phyloP scores from a whole-genome alignment of 495 filamentous ascomycete genomes.

The Trichoderma gamsii region DNA sequence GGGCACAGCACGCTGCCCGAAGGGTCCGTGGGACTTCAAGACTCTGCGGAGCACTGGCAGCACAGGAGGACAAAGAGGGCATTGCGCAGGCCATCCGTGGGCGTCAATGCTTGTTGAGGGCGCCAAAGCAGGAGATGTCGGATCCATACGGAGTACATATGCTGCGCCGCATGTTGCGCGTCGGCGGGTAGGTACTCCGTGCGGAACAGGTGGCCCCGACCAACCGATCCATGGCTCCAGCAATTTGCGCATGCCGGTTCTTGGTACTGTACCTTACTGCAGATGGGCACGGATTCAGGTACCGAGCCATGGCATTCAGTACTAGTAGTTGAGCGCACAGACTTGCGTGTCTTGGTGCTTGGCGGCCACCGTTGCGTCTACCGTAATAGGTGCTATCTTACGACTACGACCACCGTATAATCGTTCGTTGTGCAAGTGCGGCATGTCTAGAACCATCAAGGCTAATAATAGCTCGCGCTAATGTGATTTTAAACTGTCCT shows the following conservation, averaged over 20 bases:
- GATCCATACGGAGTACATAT: not conserved
- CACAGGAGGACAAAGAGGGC: not conserved
- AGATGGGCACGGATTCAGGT: too few relatives aligned
- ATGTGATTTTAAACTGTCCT: not conserved
- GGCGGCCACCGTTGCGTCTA: too few relatives aligned
- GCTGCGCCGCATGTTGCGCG: not conserved
- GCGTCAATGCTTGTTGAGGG: not conserved
- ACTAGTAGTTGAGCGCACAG: too few relatives aligned
- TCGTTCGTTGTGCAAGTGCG: not conserved
- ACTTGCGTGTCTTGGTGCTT: too few relatives aligned
- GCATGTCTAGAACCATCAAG: not conserved
- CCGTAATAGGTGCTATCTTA: too few relatives aligned
- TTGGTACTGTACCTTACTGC: too few relatives aligned
- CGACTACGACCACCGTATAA: too few relatives aligned
- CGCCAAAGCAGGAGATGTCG: not conserved
- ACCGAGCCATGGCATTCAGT: too few relatives aligned
- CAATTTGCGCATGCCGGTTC: too few relatives aligned
- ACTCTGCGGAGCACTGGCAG: not conserved
- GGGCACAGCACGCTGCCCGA: too few relatives aligned
- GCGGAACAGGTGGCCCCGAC: too few relatives aligned
- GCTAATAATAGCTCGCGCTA: conserved; percentile 14
- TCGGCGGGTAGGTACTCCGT: not conserved
- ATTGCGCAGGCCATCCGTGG: not conserved
- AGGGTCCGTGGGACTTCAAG: not conserved
- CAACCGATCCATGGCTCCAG: too few relatives aligned